A percentile compares a stretch with the other conserved stretches of the same genome.
Conservation (phyloP, 129 eudicot species). For the Helichrysum umbraculigerum region DNA sequence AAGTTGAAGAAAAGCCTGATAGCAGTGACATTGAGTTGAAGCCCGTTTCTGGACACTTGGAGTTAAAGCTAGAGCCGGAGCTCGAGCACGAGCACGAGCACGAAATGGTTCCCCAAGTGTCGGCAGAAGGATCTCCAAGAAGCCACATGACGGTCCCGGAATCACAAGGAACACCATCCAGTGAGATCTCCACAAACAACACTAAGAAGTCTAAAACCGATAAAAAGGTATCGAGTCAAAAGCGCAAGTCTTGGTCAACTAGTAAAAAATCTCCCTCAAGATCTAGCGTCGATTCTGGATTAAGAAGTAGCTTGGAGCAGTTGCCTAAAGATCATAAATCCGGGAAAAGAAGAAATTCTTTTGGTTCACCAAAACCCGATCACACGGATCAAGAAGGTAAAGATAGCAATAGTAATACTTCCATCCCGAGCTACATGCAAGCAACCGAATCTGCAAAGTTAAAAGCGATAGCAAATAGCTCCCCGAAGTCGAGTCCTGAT, state of each 20-base stretch:
- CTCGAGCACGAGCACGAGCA: slow-evolving; percentile 23
- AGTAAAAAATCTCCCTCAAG: slow-evolving; percentile 39
- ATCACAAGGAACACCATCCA: slow-evolving; percentile 74
- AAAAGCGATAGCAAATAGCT: slow-evolving; percentile 64
- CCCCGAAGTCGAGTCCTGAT: slow-evolving; percentile 93
- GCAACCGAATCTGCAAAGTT: slow-evolving; percentile 93
- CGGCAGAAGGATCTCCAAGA: slow-evolving; percentile 56
- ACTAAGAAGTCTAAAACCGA: slow-evolving; percentile 46
- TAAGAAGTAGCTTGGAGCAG: slow-evolving; percentile 60
- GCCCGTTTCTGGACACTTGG: not conserved
- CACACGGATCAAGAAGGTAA: slow-evolving; percentile 62
- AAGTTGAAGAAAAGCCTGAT: slow-evolving; percentile 34
- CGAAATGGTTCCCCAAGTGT: slow-evolving; percentile 16
- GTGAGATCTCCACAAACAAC: slow-evolving; percentile 60
- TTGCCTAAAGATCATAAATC: slow-evolving; percentile 62
- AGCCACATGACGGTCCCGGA: slow-evolving; percentile 63
- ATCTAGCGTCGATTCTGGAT: slow-evolving; percentile 27
- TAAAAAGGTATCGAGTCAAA: slow-evolving; percentile 47
- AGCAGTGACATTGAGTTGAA: slow-evolving; percentile 25
- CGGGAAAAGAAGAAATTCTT: slow-evolving; percentile 68
- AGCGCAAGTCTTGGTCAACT: slow-evolving; percentile 52
- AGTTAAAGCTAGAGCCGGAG: slow-evolving; percentile 15
- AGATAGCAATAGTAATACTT: slow-evolving; percentile 53
- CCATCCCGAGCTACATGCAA: slow-evolving; percentile 91
- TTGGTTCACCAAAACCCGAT: slow-evolving; percentile 65